Evolutionary conservation across 331 rosid genomes (phyloP).

Genomic region (Rosa hybrid): DNA sequence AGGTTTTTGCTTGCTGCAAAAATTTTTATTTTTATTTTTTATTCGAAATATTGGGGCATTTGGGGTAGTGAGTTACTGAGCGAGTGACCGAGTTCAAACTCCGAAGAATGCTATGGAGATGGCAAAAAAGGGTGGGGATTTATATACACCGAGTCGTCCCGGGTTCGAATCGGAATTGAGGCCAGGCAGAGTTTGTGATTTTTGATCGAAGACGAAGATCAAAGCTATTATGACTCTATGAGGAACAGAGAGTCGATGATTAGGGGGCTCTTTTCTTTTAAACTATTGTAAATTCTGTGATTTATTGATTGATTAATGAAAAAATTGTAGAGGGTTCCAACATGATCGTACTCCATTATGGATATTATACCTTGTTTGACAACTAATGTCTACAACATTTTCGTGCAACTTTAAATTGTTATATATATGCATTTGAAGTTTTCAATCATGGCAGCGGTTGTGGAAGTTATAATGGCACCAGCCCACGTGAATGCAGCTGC

Average conservation of each 20-base stretch:
- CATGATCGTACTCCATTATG: not conserved
- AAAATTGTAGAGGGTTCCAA: constrained; percentile 41
- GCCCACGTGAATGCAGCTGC: constrained; percentile 51
- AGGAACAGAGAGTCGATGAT: not conserved
- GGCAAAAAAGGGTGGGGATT: constrained; percentile 52
- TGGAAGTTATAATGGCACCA: constrained; percentile 51
- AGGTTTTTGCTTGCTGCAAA: not conserved
- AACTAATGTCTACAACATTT: not conserved
- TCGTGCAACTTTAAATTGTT: not conserved
- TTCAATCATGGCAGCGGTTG: constrained; percentile 45
- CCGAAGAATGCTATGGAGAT: constrained; percentile 71
- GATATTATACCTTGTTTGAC: constrained; percentile 6
- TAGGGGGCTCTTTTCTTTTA: not conserved
- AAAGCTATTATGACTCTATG: not conserved
- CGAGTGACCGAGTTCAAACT: constrained; percentile 28
- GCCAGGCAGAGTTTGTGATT: constrained; percentile 13
- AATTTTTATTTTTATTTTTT: not conserved
- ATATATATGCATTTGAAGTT: too few relatives aligned
- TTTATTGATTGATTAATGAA: constrained; percentile 37
- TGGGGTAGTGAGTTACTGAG: constrained; percentile 22
- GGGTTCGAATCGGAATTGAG: constrained; percentile 64
- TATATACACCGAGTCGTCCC: constrained; percentile 81
- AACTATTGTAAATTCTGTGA: constrained; percentile 42
- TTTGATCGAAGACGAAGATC: constrained; percentile 6
- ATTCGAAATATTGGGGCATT: not conserved